These are phyloP conservation scores for Trichomonas gallinae DNA, from an alignment of 208 protist genomes.

Conservation along the genomic window DNA sequence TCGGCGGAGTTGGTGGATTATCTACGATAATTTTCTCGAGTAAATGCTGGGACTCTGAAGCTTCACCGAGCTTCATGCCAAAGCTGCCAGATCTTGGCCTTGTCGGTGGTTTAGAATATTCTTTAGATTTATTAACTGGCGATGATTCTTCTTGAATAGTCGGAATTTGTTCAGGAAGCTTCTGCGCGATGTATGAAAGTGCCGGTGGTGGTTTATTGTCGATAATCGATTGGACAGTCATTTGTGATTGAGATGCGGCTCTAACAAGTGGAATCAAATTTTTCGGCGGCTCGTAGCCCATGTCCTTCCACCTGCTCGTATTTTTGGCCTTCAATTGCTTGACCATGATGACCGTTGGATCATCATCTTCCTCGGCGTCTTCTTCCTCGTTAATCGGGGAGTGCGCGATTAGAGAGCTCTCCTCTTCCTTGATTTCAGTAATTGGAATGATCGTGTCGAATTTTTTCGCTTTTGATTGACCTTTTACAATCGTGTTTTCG, in stretches of 20 bases:
- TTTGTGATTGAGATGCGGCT: not conserved
- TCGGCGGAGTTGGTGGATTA: not conserved
- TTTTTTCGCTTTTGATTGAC: not conserved
- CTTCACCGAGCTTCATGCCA: not conserved
- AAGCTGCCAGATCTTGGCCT: not conserved
- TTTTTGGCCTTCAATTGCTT: not conserved
- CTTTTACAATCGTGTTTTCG: not conserved
- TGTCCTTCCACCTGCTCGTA: not conserved
- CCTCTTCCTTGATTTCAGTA: not conserved
- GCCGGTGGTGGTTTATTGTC: not conserved
- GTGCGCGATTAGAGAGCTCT: not conserved
- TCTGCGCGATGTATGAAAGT: not conserved
- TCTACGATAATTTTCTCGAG: not conserved
- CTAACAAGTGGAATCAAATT: not conserved
- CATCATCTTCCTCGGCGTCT: not conserved
- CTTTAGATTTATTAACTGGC: not conserved
- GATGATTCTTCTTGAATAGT: not conserved
- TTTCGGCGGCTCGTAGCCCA: not conserved
- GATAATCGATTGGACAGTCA: not conserved
- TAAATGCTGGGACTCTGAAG: not conserved
- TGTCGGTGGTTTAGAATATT: too few relatives aligned
- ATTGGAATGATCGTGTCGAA: not conserved
- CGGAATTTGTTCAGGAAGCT: not conserved
- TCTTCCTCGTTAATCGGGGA: not conserved
- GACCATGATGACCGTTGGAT: not conserved